Percentiles rank a stretch among this genome's conserved stretches.
Conservation (phyloP, 2,329 filamentous ascomycete species). For the Pseudovirgaria hyperparasitica region DNA sequence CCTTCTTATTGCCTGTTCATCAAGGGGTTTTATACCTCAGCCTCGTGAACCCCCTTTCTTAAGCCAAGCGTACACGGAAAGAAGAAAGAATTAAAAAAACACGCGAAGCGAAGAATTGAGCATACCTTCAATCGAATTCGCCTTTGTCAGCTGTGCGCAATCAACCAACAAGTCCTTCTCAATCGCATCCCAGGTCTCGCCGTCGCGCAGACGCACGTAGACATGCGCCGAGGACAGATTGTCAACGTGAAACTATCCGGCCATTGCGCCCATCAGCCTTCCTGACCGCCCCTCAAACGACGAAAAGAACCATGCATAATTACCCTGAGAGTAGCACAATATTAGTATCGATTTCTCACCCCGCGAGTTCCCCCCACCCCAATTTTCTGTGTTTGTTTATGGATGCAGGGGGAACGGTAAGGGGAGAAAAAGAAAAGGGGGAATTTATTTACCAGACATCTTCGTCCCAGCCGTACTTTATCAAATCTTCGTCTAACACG, state of each 20-base stretch:
- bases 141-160: constrained; percentile 95
- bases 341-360: too few species aligned
- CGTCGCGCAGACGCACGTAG: constrained; percentile 73
- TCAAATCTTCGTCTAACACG: constrained; percentile 77
- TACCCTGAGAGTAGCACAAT: too few species aligned
- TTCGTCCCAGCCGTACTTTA: constrained; percentile 86
- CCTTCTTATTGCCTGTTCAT: constrained; percentile 80
- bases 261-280: neutral
- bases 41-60: neutral
- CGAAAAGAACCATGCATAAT: too few species aligned
- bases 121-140: constrained; percentile 89
- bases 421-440: neutral
- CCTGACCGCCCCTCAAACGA: neutral
- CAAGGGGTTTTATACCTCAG: too few species aligned
- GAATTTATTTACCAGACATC: constrained; percentile 66
- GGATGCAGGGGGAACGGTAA: neutral
- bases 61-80: neutral
- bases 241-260: constrained; percentile 80
- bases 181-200: constrained; percentile 73
- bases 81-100: constrained; percentile 1
- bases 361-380: too few species aligned
- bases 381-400: neutral
- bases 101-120: neutral
- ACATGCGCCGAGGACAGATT: constrained; percentile 95
- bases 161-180: constrained; percentile 64